Evolutionary conservation across 1,284 basidiomycete genomes (phyloP).

Genomic region (Tilletia walkeri): DNA sequence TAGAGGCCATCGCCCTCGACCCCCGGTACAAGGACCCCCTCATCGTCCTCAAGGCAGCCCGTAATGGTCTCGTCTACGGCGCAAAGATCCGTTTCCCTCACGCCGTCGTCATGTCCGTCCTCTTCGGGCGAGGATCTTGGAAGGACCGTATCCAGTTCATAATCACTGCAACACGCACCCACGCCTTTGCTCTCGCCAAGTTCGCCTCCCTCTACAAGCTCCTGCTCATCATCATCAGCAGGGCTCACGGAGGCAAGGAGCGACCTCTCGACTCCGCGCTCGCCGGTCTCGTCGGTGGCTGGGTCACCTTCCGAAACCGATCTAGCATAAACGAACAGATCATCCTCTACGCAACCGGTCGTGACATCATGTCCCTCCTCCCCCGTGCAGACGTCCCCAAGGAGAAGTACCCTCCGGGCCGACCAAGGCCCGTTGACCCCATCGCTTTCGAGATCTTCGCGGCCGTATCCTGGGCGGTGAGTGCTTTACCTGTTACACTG

Average conservation of each 20-base stretch:
- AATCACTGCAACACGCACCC: constrained; percentile 81
- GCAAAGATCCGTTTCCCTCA: constrained; percentile 95
- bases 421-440: constrained; percentile 60
- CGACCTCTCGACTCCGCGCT: constrained; percentile 81
- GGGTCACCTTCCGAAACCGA: constrained; percentile 86
- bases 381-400: constrained; percentile 45
- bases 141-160: constrained; percentile 68
- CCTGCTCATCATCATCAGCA: constrained; percentile 75
- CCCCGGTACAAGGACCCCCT: constrained; percentile 86
- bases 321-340: constrained; percentile 99
- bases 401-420: constrained; percentile 40
- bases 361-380: constrained; percentile 48
- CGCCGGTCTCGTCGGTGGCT: constrained; percentile 87
- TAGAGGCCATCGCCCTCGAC: constrained; percentile 46
- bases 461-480: constrained; percentile 81
- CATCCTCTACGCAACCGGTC: constrained; percentile 70
- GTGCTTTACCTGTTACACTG: not conserved
- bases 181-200: constrained; percentile 83
- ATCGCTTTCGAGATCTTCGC: constrained; percentile 83
- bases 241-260: constrained; percentile 74
- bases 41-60: constrained; percentile 77
- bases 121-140: constrained; percentile 64
- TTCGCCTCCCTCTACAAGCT: constrained; percentile 94
- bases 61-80: constrained; percentile 93
- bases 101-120: constrained; percentile 94